Evolutionary conservation across 2,329 filamentous ascomycete genomes (phyloP).

Genomic region (Pestalotiopsis sp.): DNA sequence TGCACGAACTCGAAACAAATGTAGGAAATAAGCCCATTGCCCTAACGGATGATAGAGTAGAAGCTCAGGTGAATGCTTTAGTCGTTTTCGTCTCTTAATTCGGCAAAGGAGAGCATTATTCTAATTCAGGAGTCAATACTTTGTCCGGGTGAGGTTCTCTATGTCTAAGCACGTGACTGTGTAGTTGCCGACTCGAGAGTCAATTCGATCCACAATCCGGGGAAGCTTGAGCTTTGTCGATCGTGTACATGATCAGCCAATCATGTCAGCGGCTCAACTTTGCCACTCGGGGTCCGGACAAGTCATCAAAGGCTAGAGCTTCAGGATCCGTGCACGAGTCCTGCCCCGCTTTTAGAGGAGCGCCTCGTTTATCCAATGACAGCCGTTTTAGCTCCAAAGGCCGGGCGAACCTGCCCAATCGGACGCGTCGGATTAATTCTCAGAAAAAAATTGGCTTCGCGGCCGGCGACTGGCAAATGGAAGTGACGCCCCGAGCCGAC

Average conservation of each 20-base stretch:
- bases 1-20: no score
- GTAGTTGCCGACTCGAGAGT: background rate
- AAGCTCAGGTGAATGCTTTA: no score
- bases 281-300: background rate
- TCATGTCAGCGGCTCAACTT: background rate
- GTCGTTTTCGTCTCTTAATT: no score
- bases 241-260: background rate
- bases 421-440: slow-evolving; percentile 11
- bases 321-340: background rate
- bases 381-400: background rate
- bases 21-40: no score
- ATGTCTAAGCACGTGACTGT: background rate
- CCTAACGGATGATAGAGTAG: no score
- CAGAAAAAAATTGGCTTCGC: slow-evolving; percentile 9
- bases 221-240: background rate
- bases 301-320: background rate
- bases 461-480: background rate
- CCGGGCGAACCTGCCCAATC: background rate
- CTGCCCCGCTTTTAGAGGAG: background rate
- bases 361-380: background rate
- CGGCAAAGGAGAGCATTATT: no score
- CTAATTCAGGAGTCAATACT: no score
- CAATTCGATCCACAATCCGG: background rate
- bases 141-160: background rate
- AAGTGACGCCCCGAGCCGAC: background rate